Percentiles rank a stretch among this genome's conserved stretches.
Conservation (phyloP, 352 stramenopile species). For the Globisporangium canariense region DNA sequence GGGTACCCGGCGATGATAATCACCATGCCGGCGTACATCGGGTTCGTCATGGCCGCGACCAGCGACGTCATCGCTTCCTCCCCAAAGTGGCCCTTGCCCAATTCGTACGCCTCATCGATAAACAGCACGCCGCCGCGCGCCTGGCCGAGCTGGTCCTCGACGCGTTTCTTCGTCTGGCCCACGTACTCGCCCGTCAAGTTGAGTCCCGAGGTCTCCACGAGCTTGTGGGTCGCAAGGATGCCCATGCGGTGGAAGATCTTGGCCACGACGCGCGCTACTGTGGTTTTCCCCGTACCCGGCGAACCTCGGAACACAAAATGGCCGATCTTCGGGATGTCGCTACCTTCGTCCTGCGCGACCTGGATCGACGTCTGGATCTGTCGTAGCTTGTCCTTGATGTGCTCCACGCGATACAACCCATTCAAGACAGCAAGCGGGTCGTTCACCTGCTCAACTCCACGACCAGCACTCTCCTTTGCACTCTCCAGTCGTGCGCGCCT, state of each 20-base stretch:
- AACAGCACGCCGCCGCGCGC: slow-evolving; percentile 92
- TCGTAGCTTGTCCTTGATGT: slow-evolving; percentile 49
- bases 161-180: slow-evolving; percentile 89
- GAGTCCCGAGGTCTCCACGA: slow-evolving; percentile 86
- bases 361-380: slow-evolving; percentile 57
- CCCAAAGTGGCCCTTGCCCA: slow-evolving; percentile 77
- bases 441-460: slow-evolving; percentile 5
- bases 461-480: neutral
- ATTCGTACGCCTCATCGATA: slow-evolving; percentile 91
- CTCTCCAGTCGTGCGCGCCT: slow-evolving; percentile 23
- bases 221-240: slow-evolving; percentile 88
- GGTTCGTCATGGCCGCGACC: slow-evolving; percentile 86
- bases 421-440: slow-evolving; percentile 50
- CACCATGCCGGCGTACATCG: slow-evolving; percentile 79
- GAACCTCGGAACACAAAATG: slow-evolving; percentile 89
- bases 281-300: slow-evolving; percentile 88
- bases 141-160: slow-evolving; percentile 83
- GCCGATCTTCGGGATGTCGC: slow-evolving; percentile 48
- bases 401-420: slow-evolving; percentile 55
- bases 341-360: slow-evolving; percentile 67
- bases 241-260: slow-evolving; percentile 93
- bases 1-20: slow-evolving; percentile 90
- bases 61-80: slow-evolving; percentile 90
- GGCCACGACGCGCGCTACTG: slow-evolving; percentile 89
- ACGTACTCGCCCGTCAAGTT: slow-evolving; percentile 88